These are phyloP conservation scores for Tuber melanosporum DNA, from an alignment of 495 filamentous ascomycete species.

Conservation along the genomic window DNA sequence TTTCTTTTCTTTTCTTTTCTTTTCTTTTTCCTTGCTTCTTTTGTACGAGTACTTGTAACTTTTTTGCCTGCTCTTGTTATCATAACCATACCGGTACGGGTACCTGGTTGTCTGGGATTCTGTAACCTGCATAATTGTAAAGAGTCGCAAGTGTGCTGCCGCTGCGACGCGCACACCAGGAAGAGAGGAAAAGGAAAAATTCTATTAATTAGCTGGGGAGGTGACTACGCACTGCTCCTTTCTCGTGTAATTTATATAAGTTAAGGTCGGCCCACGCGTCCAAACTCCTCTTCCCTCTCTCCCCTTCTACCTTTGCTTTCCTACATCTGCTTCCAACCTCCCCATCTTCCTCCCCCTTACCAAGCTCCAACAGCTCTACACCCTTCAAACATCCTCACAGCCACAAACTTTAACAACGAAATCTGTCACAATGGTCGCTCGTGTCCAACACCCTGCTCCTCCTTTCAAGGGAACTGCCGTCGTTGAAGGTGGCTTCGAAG, in stretches of 20 bases:
- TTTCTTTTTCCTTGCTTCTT: conserved; percentile 14
- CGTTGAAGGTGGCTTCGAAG: conserved; percentile 48
- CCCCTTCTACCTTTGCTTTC: background rate
- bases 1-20: conserved; percentile 2
- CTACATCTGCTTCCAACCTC: conserved; percentile 9
- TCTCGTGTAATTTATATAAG: background rate
- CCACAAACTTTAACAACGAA: conserved; percentile 11
- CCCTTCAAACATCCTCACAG: background rate
- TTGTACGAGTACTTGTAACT: background rate
- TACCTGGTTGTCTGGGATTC: background rate
- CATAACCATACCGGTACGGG: background rate
- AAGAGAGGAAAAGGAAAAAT: background rate
- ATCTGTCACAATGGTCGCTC: conserved; percentile 42
- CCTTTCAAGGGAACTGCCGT: conserved; percentile 49
- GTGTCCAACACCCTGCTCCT: conserved; percentile 52
- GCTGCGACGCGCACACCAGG: background rate
- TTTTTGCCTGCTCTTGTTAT: background rate
- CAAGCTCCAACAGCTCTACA: background rate
- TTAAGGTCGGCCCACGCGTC: background rate
- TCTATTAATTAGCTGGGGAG: background rate
- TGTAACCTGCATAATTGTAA: background rate
- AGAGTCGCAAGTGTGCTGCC: background rate
- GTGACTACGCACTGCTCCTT: background rate
- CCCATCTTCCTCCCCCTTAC: conserved; percentile 11
- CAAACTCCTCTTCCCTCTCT: background rate